phyloP scores from a whole-genome alignment of 768 basidiomycete species.

The Pisolithus orientalis region DNA sequence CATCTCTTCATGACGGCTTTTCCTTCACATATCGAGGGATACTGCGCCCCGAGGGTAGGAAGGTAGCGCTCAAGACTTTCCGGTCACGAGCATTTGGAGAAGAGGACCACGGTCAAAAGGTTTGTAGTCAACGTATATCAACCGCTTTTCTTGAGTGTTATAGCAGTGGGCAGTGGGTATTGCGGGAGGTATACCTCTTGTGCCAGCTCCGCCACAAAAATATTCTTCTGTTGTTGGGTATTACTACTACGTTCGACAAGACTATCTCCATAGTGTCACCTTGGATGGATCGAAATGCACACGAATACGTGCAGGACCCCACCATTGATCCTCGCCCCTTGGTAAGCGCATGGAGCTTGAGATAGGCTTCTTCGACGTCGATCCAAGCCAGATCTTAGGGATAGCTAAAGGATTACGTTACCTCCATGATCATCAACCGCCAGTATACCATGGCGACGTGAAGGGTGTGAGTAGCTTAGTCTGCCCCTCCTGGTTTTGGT shows the following conservation, averaged over 20 bases:
- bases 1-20: neutral
- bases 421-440: neutral
- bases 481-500: no score
- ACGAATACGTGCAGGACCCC: neutral
- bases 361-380: neutral
- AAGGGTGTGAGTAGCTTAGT: neutral
- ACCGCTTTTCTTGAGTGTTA: neutral
- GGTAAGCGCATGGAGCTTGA: neutral
- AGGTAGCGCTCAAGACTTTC: neutral
- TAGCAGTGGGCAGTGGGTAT: neutral
- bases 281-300: constrained; percentile 7
- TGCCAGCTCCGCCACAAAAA: constrained; percentile 10
- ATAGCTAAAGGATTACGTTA: neutral
- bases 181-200: constrained; percentile 5
- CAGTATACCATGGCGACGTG: neutral
- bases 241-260: constrained; percentile 13
- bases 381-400: neutral
- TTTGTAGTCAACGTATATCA: neutral
- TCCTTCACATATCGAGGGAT: neutral
- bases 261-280: constrained; percentile 15
- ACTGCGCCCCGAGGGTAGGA: neutral
- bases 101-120: neutral
- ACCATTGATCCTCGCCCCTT: neutral
- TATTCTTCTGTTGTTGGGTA: constrained; percentile 12
- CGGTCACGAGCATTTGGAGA: neutral